Base-by-base conservation (phyloP, 176 grass and related monocot genomes). In the Bothriochloa decipiens region DNA sequence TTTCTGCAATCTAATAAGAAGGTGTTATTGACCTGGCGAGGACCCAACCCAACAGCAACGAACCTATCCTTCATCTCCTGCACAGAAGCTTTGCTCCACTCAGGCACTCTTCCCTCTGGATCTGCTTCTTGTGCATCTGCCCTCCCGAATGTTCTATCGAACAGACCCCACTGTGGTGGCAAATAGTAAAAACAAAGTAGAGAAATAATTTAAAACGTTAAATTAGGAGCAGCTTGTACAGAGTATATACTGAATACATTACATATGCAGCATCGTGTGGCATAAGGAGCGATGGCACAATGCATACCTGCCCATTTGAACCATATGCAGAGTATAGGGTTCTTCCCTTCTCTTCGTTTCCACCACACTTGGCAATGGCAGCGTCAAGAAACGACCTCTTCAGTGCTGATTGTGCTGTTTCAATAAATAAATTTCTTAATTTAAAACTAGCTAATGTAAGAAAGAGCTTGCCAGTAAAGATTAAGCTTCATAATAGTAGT, bases 21-120 rank as follows among this genome's bases (percentile, higher is more conserved):
- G 7, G 39, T 37, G 33, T n/a, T 46, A 49, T 20, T 64, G 45
- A 96, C 96, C 91, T 99, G 96, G 49, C 96, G 96, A n/a, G 96
- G 93, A 89, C 96, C 91, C 60, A 99, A 74, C 13, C 96, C 96
- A 61, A 96, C 81, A 22, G 91, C 65, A 11, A 83, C 28, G 67
- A 96, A 99, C 65, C 79, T 99, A 78, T 88, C 78, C 86, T 99
- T 99, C 89, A 99, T 99, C 62, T 99, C 96, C 78, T 94, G 85
- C 6, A 96, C 96, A 47, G 96, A 96, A 84, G 93, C 96, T 72
- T 81, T 94, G 75, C 84, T 75, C 96, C 96, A 99, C 68, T 86
- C 83, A 80, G 96, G 96, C 17, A 99, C 87, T 55, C 96, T 90
- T 58, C 96, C 96, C 78, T 95, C 96, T 40, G 93, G 91, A 76